Base-by-base conservation (phyloP, 2,329 filamentous ascomycete species). In the Anthostomella pinea region DNA sequence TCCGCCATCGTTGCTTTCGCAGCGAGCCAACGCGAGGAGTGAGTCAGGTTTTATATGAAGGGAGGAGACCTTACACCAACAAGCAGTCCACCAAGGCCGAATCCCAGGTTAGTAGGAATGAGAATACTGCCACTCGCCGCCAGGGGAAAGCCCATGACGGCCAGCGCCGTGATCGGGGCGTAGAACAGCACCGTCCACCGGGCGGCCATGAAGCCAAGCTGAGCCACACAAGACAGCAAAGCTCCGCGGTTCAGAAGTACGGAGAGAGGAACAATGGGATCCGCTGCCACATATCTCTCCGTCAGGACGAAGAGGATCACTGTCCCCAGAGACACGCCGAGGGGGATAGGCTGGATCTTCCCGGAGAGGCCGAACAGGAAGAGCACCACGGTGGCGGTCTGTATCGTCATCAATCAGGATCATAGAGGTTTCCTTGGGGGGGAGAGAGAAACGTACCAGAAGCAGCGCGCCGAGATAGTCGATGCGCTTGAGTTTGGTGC, bases 131-230 rank as follows among this genome's bases (percentile, higher is more conserved):
- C 88, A 3, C 86, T 83, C 2, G 77, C 68, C 1, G 85, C 82
- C 0, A 85, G 83, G 1, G 73, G 64, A 66, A 84, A 84, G 37
- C 77, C 77, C 3, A 82, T 78, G 2, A 93, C 82, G 3, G 85
- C 84, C 39, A 93, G 79, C 21, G 86, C 83, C 52, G 87, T 90
- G 27, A 88, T 79, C 0, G 88, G 87, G 0, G 83, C 76, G 62
- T 88, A 94, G 67, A 89, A 93, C 6, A 94, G 69, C 2, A 94
- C 73, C 6, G 73, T 74, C 87, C 87, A 94, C 39, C 88, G 81
- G 2, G 84, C 75, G 56, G 85, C 81, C 85, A 94, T 91, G 58
- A 88, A 75, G 14, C 83, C 81, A 0, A 90, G 72, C 32, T 88
- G 86, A 1, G 82, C 75, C 15, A 90, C 54, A 54, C 87, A 91